These are phyloP conservation scores for Debaryomyces castellii DNA, from an alignment of 805 yeast species.

Conservation along the genomic window DNA sequence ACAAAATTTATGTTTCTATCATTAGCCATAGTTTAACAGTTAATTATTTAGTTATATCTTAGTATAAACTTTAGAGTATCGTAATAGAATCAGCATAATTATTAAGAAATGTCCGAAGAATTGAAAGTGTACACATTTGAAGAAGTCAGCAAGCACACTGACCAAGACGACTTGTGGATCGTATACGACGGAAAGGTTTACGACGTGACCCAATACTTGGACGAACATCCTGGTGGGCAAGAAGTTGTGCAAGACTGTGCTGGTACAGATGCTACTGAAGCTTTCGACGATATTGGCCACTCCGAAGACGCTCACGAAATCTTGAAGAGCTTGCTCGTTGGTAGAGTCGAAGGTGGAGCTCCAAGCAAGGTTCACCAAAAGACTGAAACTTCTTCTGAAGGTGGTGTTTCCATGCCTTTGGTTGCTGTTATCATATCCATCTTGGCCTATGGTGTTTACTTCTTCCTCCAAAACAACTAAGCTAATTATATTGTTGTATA, in stretches of 20 bases:
- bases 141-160: slow-evolving; percentile 41
- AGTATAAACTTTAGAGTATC: not conserved
- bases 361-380: slow-evolving; percentile 16
- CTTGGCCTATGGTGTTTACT: slow-evolving; percentile 45
- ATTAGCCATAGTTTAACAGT: not conserved
- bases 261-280: slow-evolving; percentile 46
- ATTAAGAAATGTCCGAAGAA: slow-evolving; percentile 2
- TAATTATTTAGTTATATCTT: not conserved
- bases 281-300: slow-evolving; percentile 83
- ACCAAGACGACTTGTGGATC: slow-evolving; percentile 43
- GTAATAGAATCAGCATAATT: not conserved
- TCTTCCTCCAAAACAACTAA: slow-evolving; percentile 14
- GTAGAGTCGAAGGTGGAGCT: slow-evolving; percentile 71
- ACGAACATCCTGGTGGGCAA: slow-evolving; percentile 51
- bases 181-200: slow-evolving; percentile 45
- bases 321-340: slow-evolving; percentile 66
- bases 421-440: slow-evolving; percentile 36
- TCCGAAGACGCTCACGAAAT: slow-evolving; percentile 91
- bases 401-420: slow-evolving; percentile 25
- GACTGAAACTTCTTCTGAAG: slow-evolving; percentile 13
- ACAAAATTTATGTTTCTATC: not conserved
- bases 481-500: not conserved
- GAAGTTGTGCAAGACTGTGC: slow-evolving; percentile 45
- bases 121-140: slow-evolving; percentile 48
- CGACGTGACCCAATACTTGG: slow-evolving; percentile 41